Evolutionary conservation across 345 rosid species (phyloP), one percentile per base, ranked within the genome.

Genomic region (Schrenkiella parvula): DNA sequence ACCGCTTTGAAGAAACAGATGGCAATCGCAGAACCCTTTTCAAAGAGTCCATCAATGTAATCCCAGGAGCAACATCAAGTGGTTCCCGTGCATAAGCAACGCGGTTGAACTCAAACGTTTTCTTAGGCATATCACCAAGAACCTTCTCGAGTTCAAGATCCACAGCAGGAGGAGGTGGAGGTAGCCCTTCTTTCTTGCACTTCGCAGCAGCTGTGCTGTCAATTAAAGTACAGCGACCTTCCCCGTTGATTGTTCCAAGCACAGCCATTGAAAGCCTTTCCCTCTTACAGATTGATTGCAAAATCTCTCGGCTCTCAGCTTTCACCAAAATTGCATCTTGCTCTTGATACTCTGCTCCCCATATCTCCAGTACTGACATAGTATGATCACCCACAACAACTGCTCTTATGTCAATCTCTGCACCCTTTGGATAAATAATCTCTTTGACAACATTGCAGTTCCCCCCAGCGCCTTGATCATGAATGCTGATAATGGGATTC

Each of bases 261-360:
- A 93, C 86, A 61, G 97, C 97, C 98, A 93, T 87, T 1, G 91
- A 87, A 41, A 93, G 80, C 82, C 96, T 89, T 80, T 93, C 98
- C 68, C 98, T 93, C 70, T 86, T 80, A 82, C 97, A 93, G 11
- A 93, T 84, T 0, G 89, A 91, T 58, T 82, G 83, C 76, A 93
- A 77, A 42, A 89, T 51, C 61, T 76, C 80, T 10, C 83, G 85
- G 66, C 90, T 89, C 82, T 88, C 93, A 41, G 96, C 87, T 80
- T 87, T 88, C 79, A 93, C 88, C 84, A 93, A 80, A 81, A 93
- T 86, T 1, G 98, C 97, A 80, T 93, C 97, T 80, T 93, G 98
- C 82, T 93, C 97, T 74, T 93, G 98, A 77, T 93, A 93, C 69
- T 93, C 98, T 21, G 98, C 98, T 73, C 97, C 97, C 96, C 96